phyloP scores from a whole-genome alignment of 192 early-diverging fungal genomes.

The Backusella morwellensis region DNA sequence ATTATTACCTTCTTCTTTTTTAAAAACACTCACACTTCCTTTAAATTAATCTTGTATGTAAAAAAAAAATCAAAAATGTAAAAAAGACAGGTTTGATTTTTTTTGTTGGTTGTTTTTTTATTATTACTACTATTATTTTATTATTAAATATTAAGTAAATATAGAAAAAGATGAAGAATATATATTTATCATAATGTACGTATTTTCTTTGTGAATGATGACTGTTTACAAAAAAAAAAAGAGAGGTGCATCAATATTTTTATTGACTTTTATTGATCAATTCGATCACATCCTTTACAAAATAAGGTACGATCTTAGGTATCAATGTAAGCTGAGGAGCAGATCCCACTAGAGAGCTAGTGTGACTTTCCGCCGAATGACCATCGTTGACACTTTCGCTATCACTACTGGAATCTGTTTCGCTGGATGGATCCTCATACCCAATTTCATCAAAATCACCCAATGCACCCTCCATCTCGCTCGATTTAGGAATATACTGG shows the following conservation, averaged over 20 bases:
- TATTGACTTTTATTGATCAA: not conserved
- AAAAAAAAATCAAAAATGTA: not conserved
- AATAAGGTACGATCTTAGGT: slow-evolving; percentile 9
- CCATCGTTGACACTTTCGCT: not conserved
- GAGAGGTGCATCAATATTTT: not conserved
- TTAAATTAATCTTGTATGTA: not conserved
- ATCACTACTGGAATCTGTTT: not conserved
- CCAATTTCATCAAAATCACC: not conserved
- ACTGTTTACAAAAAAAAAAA: too few species aligned
- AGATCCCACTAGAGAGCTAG: not conserved
- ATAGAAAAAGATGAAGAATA: not conserved
- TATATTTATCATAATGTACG: too few species aligned
- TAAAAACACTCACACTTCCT: not conserved
- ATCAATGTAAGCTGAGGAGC: not conserved
- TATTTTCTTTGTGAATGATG: too few species aligned
- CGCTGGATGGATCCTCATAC: not conserved
- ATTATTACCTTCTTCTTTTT: not conserved
- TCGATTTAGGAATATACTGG: slow-evolving; percentile 7
- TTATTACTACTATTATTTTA: not conserved
- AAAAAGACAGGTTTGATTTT: not conserved
- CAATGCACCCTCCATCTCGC: slow-evolving; percentile 7
- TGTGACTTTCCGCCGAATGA: not conserved
- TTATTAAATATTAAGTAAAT: not conserved
- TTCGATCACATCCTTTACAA: not conserved
- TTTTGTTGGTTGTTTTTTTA: not conserved